Evolutionary conservation across 768 basidiomycete genomes (phyloP).

Genomic region (Lactifluus echinatus): DNA sequence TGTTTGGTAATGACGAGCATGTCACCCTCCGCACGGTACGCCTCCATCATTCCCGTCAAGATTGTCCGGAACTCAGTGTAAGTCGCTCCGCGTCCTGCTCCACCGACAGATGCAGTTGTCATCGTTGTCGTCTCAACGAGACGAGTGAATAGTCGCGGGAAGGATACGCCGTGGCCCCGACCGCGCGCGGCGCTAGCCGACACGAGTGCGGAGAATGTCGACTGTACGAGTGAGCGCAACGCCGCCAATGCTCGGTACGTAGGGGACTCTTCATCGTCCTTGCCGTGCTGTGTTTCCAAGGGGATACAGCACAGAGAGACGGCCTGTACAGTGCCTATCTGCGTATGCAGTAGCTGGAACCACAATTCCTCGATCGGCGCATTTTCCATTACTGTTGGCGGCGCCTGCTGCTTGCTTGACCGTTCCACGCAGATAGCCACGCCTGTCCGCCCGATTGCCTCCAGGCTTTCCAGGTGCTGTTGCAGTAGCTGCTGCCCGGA

Average conservation of each 20-base stretch:
- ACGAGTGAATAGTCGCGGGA: slow-evolving; percentile 87
- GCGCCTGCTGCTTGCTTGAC: slow-evolving; percentile 31
- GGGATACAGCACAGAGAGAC: slow-evolving; percentile 39
- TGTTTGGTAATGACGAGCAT: slow-evolving; percentile 78
- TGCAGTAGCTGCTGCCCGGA: slow-evolving; percentile 28
- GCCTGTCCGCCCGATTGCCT: slow-evolving; percentile 51
- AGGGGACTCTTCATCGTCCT: slow-evolving; percentile 15
- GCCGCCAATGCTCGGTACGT: slow-evolving; percentile 33
- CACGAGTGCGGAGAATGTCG: slow-evolving; percentile 75
- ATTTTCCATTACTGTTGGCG: slow-evolving; percentile 27
- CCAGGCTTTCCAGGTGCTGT: slow-evolving; percentile 38
- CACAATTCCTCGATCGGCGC: slow-evolving; percentile 72
- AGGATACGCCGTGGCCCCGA: slow-evolving; percentile 55
- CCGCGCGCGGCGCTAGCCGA: slow-evolving; percentile 60
- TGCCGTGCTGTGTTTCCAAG: not conserved
- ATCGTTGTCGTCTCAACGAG: slow-evolving; percentile 65
- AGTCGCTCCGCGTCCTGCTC: slow-evolving; percentile 40
- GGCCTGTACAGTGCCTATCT: slow-evolving; percentile 71
- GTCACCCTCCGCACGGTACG: slow-evolving; percentile 88
- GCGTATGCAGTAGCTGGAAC: slow-evolving; percentile 76
- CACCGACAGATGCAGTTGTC: slow-evolving; percentile 28
- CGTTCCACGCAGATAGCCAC: slow-evolving; percentile 63
- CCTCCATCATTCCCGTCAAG: slow-evolving; percentile 90
- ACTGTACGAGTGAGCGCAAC: slow-evolving; percentile 71
- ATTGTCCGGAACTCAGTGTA: slow-evolving; percentile 91